These are phyloP conservation scores for Saccharomycopsis sp. DNA, from an alignment of 805 yeast species.

Conservation along the genomic window DNA sequence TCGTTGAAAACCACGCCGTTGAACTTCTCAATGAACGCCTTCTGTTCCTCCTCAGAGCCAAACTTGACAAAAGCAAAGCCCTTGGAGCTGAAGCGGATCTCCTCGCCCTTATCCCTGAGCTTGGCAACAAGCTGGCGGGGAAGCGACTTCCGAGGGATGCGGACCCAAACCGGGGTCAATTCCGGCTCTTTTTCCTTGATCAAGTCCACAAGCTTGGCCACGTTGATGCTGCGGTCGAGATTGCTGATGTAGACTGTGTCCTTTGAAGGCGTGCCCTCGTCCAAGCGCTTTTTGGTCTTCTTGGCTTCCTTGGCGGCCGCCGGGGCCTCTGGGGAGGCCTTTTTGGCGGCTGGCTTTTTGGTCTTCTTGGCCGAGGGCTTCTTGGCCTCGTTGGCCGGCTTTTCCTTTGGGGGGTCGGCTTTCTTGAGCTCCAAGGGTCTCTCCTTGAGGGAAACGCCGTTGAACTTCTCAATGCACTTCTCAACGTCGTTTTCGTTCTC, in stretches of 20 bases:
- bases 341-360: constrained; percentile 16
- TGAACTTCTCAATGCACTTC: constrained; percentile 36
- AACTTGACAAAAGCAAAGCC: constrained; percentile 64
- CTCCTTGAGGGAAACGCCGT: constrained; percentile 38
- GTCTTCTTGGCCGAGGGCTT: constrained; percentile 21
- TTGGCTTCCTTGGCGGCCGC: constrained; percentile 19
- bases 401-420: constrained; percentile 38
- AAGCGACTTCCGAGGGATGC: constrained; percentile 48
- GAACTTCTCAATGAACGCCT: constrained; percentile 54
- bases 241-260: constrained; percentile 59
- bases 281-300: constrained; percentile 27
- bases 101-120: constrained; percentile 39
- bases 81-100: constrained; percentile 41
- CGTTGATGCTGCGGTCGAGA: constrained; percentile 45
- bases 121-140: constrained; percentile 38
- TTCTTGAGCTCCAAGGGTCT: constrained; percentile 44
- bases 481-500: constrained; percentile 37
- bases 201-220: constrained; percentile 38
- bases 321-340: constrained; percentile 9
- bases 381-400: constrained; percentile 18
- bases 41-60: constrained; percentile 52
- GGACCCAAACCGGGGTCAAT: constrained; percentile 49
- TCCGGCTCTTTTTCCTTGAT: constrained; percentile 33
- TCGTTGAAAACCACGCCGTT: constrained; percentile 63
- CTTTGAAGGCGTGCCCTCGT: constrained; percentile 47